A percentile compares a stretch with the other conserved stretches of the same genome.
Conservation (phyloP, 768 basidiomycete genomes). For the Collybiopsis luxurians region DNA sequence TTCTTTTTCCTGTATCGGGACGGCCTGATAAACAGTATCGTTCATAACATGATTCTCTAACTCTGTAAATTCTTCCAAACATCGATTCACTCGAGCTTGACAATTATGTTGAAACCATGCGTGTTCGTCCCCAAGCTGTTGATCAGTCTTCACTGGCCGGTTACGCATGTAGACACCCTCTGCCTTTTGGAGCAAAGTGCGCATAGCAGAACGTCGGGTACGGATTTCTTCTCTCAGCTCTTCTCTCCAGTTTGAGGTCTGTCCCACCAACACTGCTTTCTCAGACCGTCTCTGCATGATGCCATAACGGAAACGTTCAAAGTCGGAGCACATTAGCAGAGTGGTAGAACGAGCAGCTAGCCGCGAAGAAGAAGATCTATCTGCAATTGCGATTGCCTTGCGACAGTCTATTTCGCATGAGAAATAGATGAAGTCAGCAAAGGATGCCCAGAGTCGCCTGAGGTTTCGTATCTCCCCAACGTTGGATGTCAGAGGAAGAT, state of each 20-base stretch:
- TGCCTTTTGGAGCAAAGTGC: constrained; percentile 26
- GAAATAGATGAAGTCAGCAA: constrained; percentile 41
- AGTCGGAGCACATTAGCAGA: constrained; percentile 38
- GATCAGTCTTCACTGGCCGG: constrained; percentile 8
- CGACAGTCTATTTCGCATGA: constrained; percentile 45
- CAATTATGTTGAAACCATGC: constrained; percentile 48
- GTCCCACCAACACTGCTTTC: constrained; percentile 6
- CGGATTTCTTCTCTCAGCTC: not conserved
- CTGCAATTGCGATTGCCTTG: constrained; percentile 44
- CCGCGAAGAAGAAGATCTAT: constrained; percentile 47
- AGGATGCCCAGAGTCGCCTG: constrained; percentile 46
- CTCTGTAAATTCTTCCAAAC: constrained; percentile 45
- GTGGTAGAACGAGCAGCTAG: constrained; percentile 47
- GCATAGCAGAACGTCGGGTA: constrained; percentile 18
- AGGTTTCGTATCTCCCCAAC: constrained; percentile 19
- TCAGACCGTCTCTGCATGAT: constrained; percentile 21
- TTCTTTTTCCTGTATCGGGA: constrained; percentile 53
- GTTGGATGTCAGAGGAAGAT: constrained; percentile 17
- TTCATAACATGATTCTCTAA: constrained; percentile 35
- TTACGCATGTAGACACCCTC: constrained; percentile 15
- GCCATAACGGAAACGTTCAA: constrained; percentile 53
- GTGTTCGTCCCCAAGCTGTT: constrained; percentile 24
- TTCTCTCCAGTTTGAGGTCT: not conserved
- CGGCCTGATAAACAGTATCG: constrained; percentile 47
- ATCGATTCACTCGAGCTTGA: constrained; percentile 26